Base-by-base conservation (phyloP, 345 rosid genomes). In the Linum usitatissimum region DNA sequence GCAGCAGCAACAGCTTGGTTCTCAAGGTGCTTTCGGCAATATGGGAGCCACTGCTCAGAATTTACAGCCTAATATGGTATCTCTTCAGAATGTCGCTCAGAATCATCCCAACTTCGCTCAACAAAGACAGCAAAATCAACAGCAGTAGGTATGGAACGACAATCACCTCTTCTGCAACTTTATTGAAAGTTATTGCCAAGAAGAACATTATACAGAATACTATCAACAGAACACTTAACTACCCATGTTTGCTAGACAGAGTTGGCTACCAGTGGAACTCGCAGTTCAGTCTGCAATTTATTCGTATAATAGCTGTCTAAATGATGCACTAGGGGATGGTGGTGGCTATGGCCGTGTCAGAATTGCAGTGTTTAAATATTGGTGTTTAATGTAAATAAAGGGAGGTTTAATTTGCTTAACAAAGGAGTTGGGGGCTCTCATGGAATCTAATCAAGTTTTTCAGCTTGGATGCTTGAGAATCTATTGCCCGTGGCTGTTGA, bases 41-140 rank as follows among this genome's bases (percentile, higher is more conserved):
- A 84, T 86, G 94, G 79, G 69, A 63, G 73, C 74, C 13, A 88
- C 83, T 76, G 76, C 84, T 63, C 89, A 86, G 81, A 80, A 72
- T 72, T 69, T 90, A 66, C 94, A 90, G 62, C 54, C 92, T 54
- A 77, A 79, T 70, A 86, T 87, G 96, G 86, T 66, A 19, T 62
- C 79, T 6, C 85, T 83, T 69, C 95, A 84, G 70, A 89, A 84
- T 66, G 48, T 78, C 14, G 76, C 78, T 49, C 86, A 84, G 69
- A 84, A 71, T 59, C 93, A 80, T 48, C 82, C 83, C 34, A 76
- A 75, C 67, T 83, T 78, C 39, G 61, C 71, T 9, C 90, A 84
- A 56, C 96, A 89, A 76, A 81, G 94, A 64, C 96, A 83, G 68
- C 95, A 79, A 66, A 86, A 80, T 75, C 59, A 55, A 28, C 96